Conservation (phyloP, 805 yeast genomes). For the Starmera pachycereana region DNA sequence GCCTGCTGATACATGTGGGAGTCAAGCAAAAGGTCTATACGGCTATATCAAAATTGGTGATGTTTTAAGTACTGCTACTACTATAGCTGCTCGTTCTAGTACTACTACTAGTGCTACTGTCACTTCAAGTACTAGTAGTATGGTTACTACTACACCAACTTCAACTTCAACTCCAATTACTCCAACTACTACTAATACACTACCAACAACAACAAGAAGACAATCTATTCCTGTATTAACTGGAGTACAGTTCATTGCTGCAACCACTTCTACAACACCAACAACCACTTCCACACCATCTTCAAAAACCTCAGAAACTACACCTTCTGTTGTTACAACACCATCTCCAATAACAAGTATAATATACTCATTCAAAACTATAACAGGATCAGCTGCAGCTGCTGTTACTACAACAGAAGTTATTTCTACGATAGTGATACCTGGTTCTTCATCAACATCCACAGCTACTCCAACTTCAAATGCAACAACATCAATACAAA, state of each 20-base stretch:
- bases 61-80: conserved; percentile 12
- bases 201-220: neutral
- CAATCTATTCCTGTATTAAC: neutral
- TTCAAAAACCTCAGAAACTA: conserved; percentile 1
- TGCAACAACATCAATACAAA: conserved; percentile 5
- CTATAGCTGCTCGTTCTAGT: neutral
- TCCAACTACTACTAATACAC: conserved; percentile 1
- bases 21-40: conserved; percentile 30
- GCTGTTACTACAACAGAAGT: conserved; percentile 17
- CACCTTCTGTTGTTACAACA: conserved; percentile 6
- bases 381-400: conserved; percentile 22
- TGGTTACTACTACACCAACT: neutral
- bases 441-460: conserved; percentile 8
- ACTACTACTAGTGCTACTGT: neutral
- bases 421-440: conserved; percentile 13
- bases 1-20: conserved; percentile 34
- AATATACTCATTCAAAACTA: conserved; percentile 24
- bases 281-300: conserved; percentile 2
- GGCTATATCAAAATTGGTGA: conserved; percentile 39
- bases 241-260: conserved; percentile 4
- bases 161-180: neutral
- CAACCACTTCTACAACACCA: conserved; percentile 13
- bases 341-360: conserved; percentile 21
- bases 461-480: conserved; percentile 9
- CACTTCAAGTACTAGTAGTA: neutral